Base-by-base conservation (phyloP, 1,284 basidiomycete genomes). In the Irpex sp. region DNA sequence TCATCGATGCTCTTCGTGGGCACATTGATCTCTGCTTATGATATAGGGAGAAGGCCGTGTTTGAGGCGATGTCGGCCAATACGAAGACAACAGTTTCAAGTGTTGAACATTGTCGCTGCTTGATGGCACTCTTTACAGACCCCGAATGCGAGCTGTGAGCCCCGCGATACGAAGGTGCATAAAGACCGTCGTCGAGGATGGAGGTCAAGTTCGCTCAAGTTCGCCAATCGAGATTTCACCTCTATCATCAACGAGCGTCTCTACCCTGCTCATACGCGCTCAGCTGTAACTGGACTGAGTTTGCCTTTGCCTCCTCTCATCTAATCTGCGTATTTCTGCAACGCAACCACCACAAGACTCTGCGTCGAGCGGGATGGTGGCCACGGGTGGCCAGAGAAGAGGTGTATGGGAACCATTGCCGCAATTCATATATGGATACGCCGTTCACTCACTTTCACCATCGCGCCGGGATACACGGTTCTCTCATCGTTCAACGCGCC, bases 401-500 rank as follows among this genome's bases (percentile, higher is more conserved):
- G 82, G 82, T 70, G 85, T 87, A 70, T 93, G 91, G 91, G 89
- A 93, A 69, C 91, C 91, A 31, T 81, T 93, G 51, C 88, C 90
- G 1, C 81, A 88, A 76, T 91, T 93, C 70, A 82, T 92, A 34
- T 93, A 93, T 73, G 91, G 92, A 57, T 93, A 93, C 76, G 91
- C 91, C 19, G 84, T 91, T 63, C 90, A 93, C 68, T 90, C 91
- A 7, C 82, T 93, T 49, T 83, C 85, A 1, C 88, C 89, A 3
- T 86, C 86, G 61, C 87, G 88, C 66, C 82, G 89, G 58, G 89
- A 92, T 70, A 89, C 88, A 36, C 82, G 87, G 62, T 78, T 86
- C 56, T 89, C 89, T 1, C 80, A 70, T 70, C 82, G 87, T 21
- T 56, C 54, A 21, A 85, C 60, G 19, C 61, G 57, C 57, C 60